Percentiles rank a stretch among this genome's conserved stretches.
Evolutionary conservation across 768 basidiomycete species (phyloP).

Genomic region (Serendipita sp.): DNA sequence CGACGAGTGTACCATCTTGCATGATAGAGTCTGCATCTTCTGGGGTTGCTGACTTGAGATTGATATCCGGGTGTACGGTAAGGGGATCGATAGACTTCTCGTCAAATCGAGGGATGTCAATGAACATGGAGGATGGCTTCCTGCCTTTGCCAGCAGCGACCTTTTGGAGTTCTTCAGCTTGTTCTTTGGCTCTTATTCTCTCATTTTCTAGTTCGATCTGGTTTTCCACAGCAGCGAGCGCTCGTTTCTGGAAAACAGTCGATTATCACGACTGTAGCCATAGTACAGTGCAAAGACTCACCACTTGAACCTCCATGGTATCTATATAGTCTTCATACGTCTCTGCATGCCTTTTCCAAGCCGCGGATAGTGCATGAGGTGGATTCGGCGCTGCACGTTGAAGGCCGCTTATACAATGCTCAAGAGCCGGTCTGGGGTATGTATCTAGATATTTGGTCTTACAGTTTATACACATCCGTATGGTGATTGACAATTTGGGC

Average conservation of each 20-base stretch:
- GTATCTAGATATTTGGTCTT: not conserved
- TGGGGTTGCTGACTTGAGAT: not conserved
- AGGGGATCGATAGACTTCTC: conserved; percentile 1
- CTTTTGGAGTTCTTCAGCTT: not conserved
- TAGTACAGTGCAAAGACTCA: not conserved
- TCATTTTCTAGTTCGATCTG: conserved; percentile 5
- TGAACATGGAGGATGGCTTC: not conserved
- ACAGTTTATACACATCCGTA: conserved; percentile 3
- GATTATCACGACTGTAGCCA: not conserved
- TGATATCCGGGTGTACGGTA: not conserved
- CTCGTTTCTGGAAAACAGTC: not conserved
- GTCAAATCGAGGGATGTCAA: conserved; percentile 5
- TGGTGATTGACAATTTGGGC: conserved; percentile 5
- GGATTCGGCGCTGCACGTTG: not conserved
- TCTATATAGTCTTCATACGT: not conserved
- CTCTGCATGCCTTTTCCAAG: not conserved
- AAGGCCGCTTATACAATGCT: not conserved
- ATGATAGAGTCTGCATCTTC: not conserved
- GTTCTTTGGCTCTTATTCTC: not conserved
- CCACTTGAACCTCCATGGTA: not conserved
- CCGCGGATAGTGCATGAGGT: not conserved
- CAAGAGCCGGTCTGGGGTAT: not conserved
- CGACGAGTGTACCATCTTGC: not conserved
- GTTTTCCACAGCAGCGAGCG: not conserved
- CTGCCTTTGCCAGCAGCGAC: too few relatives aligned